phyloP scores from a whole-genome alignment of 306 rosid genomes.

The Lathyrus tuberosus region DNA sequence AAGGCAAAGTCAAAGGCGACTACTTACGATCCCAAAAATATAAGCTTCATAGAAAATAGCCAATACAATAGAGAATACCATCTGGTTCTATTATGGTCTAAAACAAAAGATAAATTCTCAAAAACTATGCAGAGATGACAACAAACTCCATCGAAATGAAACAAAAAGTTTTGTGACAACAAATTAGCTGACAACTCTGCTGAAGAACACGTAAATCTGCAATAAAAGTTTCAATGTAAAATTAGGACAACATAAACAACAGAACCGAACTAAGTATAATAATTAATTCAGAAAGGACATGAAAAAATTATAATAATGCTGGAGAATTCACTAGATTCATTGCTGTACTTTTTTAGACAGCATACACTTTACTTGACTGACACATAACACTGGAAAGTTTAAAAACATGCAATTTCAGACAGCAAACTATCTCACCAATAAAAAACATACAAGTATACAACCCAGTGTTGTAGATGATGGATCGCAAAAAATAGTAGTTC shows the following conservation, averaged over 20 bases:
- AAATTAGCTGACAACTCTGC: background rate
- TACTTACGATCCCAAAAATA: background rate
- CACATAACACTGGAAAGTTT: too few relatives aligned
- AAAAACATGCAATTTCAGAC: too few relatives aligned
- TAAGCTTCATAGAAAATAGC: background rate
- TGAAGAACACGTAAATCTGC: background rate
- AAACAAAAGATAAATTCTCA: background rate
- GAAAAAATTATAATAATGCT: background rate
- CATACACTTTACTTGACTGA: too few relatives aligned
- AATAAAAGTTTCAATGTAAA: background rate
- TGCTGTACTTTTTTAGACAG: too few relatives aligned
- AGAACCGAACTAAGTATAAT: background rate
- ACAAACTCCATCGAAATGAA: background rate
- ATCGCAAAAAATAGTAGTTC: background rate
- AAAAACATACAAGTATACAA: too few relatives aligned
- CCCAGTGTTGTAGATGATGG: too few relatives aligned
- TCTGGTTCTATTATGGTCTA: background rate
- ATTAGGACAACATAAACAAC: background rate
- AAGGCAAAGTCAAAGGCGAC: background rate
- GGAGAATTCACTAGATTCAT: too few relatives aligned
- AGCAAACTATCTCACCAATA: too few relatives aligned
- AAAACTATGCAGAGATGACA: background rate
- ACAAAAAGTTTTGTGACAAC: background rate
- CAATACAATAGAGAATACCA: background rate
- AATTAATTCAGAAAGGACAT: background rate